A percentile compares a stretch with the other conserved stretches of the same genome.
These are phyloP conservation scores for Agaricales sp. DNA, from an alignment of 1,284 basidiomycete species.

Conservation along the genomic window DNA sequence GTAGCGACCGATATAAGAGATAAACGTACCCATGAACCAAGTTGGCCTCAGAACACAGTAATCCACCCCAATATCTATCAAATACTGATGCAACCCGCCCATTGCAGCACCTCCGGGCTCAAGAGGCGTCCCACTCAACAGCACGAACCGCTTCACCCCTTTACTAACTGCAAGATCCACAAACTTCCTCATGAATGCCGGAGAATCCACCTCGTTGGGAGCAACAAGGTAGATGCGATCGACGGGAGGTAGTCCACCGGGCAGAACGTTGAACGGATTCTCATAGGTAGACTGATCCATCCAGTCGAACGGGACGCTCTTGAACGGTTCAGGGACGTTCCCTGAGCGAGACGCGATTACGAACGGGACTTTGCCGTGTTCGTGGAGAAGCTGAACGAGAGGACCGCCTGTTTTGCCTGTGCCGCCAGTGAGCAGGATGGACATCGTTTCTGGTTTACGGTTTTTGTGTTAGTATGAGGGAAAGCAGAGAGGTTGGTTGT, in stretches of 20 bases:
- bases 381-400: conserved; percentile 12
- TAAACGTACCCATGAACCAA: background rate
- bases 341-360: conserved; percentile 14
- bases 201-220: background rate
- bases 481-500: no score
- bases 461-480: no score
- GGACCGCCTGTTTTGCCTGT: conserved; percentile 14
- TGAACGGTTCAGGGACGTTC: conserved; percentile 8
- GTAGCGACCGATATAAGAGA: no score
- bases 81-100: background rate
- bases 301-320: background rate
- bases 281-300: background rate
- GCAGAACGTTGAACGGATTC: background rate
- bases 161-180: background rate
- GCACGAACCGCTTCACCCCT: background rate
- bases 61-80: background rate
- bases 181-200: background rate
- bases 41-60: background rate
- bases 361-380: conserved; percentile 5
- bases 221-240: background rate
- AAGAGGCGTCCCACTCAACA: background rate
- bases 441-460: no score
- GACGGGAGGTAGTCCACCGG: background rate
- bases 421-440: conserved; percentile 15
- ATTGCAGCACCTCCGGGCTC: background rate